Base-by-base conservation (phyloP, 148 eudicot species). In the Silene conica region DNA sequence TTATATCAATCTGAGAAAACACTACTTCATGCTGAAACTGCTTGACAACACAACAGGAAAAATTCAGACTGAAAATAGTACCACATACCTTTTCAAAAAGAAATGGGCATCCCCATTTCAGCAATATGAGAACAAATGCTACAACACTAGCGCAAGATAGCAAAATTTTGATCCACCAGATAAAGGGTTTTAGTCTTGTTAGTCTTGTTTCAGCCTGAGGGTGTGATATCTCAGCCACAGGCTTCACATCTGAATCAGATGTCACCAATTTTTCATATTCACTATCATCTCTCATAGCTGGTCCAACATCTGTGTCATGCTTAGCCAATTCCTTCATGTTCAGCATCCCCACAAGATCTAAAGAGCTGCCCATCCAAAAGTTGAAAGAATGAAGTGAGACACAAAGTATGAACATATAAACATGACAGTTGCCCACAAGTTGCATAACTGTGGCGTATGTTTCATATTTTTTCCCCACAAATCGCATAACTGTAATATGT, bases 31-130 rank as follows among this genome's bases (percentile, higher is more conserved):
- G 68, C 9, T 11, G 57, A 67, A 15, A 55, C 46, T 31, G 38
- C 21, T 20, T 38, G 28, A 73, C 14, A 67, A 50, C 62, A n/a
- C 46, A 20, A 61, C 19, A 19, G n/a, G 41, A 68, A 41, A 41
- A 8, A 63, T 2, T 6, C 11, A 54, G 20, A 56, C 23, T 22
- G 41, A 7, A 43, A 43, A 72, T 59, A 14, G 46, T n/a, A 22
- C 41, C 64, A 58, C 61, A 14, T 89, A 93, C 98, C 96, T 93
- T 89, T 76, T 93, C 90, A 54, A 93, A 91, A 71, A 86, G 77
- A 80, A 90, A 87, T 57, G 98, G 98, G 34, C 86, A 84, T 77
- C 98, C 98, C 93, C 96, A 90, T 75, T 93, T 93, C 20, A 89
- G 50, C 3, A 89, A 80, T 74, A 86, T 6, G 26, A 90, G 78